Percentiles rank a stretch among this genome's conserved stretches.
Evolutionary conservation across 2,329 filamentous ascomycete genomes (phyloP).

Genomic region (Hypomyces perniciosus): DNA sequence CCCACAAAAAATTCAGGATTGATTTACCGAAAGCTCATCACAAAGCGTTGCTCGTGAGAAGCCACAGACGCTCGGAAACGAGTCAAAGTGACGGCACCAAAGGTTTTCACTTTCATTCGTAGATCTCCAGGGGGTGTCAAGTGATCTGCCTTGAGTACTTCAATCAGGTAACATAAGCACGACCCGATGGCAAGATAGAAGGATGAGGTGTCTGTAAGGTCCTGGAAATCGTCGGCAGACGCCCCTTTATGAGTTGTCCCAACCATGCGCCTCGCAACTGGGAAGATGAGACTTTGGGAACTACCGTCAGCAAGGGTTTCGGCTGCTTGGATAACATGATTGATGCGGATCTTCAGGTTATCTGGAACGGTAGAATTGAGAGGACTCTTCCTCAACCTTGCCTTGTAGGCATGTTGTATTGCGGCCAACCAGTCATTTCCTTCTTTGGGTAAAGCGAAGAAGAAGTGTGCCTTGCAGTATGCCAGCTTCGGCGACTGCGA

Average conservation of each 20-base stretch:
- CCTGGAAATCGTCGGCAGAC: constrained; percentile 38
- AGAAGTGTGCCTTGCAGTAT: constrained; percentile 43
- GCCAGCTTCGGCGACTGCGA: constrained; percentile 37
- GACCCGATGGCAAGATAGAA: constrained; percentile 51
- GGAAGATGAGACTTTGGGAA: constrained; percentile 39
- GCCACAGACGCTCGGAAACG: constrained; percentile 45
- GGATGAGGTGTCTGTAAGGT: constrained; percentile 43
- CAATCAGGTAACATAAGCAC: constrained; percentile 46
- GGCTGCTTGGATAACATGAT: constrained; percentile 39
- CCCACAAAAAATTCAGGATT: not conserved
- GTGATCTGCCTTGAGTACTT: constrained; percentile 42
- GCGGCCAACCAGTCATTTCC: constrained; percentile 45
- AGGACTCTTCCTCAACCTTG: constrained; percentile 30
- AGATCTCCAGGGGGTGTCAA: constrained; percentile 39
- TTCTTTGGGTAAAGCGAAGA: constrained; percentile 43
- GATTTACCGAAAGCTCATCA: constrained; percentile 47
- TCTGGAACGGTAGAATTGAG: constrained; percentile 35
- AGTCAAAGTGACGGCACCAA: constrained; percentile 48
- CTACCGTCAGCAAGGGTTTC: constrained; percentile 28
- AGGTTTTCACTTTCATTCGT: constrained; percentile 43
- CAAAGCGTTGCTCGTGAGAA: constrained; percentile 50
- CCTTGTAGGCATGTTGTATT: constrained; percentile 38
- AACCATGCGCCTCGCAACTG: constrained; percentile 43
- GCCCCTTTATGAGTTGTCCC: constrained; percentile 35
- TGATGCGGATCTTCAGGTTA: constrained; percentile 43